Base-by-base conservation (phyloP, 2,329 filamentous ascomycete species). In the Aspergillus spinulosporus region DNA sequence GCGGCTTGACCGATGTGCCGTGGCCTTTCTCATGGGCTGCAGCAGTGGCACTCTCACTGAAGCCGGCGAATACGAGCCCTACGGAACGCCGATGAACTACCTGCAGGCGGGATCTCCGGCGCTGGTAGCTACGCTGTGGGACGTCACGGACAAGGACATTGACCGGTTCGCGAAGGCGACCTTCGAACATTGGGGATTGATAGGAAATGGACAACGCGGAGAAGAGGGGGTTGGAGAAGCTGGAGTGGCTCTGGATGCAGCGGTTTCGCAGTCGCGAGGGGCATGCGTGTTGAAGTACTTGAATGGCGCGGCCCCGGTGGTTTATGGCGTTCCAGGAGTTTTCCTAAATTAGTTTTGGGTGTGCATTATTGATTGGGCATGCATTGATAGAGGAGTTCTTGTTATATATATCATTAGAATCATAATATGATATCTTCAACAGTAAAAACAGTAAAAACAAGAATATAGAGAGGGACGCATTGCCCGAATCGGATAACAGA, bases 131-230 rank as follows among this genome's bases (percentile, higher is more conserved):
- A 97, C 92, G 12, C 80, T 99, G 37, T 99, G 94, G 94, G 94
- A 99, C 73, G 94, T 99, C 49, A 99, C 94, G 7, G 94, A 99
- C 72, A 90, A 90, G 67, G 94, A 99, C 72, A 96, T 97, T 71
- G 95, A 99, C 76, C 88, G 92, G 14, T 96, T 96, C 72, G 89
- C 92, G 0, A 85, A 88, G 34, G 81, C 83, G 28, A 79, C 89
- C 2, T 89, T 96, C 70, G 89, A 94, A 69, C 82, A 88, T 65
- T 99, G 94, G 94, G 94, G 94, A 0, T 72, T 99, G 5, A 78
- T 89, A 21, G 21, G 21, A 21, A 21, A 21, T 65, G 40, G 40
- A 15, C 64, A 72, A 81, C 81, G 72, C 81, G 81, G 56, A 72
- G 68, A 62, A 21, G 21, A 21, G 21, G 21, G 21, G 21, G 21